phyloP scores from a whole-genome alignment of 371 early-diverging fungal species.

The Dichotomocladium elegans region DNA sequence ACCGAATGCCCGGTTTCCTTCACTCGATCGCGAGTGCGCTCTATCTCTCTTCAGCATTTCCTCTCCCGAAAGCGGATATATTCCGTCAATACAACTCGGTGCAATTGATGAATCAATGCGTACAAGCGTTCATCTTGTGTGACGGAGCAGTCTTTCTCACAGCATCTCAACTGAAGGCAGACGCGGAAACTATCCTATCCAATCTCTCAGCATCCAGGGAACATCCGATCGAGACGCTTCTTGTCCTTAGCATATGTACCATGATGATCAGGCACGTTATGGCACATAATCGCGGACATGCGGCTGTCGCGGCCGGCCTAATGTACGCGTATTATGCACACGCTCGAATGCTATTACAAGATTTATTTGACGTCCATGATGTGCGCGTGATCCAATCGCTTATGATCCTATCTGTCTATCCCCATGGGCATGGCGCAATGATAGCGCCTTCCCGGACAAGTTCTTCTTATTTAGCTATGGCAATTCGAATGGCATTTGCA shows the following conservation, averaged over 20 bases:
- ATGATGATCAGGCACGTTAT: constrained; percentile 39
- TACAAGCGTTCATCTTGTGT: constrained; percentile 36
- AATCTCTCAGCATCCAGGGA: constrained; percentile 27
- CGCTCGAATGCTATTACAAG: constrained; percentile 34
- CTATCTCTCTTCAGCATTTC: constrained; percentile 9
- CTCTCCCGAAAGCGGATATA: constrained; percentile 11
- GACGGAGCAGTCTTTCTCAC: constrained; percentile 36
- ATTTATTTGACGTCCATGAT: constrained; percentile 41
- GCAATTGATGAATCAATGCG: constrained; percentile 39
- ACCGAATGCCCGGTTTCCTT: constrained; percentile 18
- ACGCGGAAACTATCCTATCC: constrained; percentile 29
- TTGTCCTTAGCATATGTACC: constrained; percentile 34
- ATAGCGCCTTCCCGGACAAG: constrained; percentile 25
- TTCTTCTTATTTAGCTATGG: constrained; percentile 19
- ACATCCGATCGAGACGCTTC: constrained; percentile 23
- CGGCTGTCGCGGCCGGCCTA: constrained; percentile 21
- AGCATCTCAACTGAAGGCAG: constrained; percentile 23
- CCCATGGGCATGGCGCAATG: constrained; percentile 31
- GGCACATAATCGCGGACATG: constrained; percentile 20
- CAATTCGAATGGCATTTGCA: constrained; percentile 30
- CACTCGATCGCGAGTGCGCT: constrained; percentile 19
- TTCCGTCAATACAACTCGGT: constrained; percentile 32
- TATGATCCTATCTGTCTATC: constrained; percentile 34
- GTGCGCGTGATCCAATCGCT: constrained; percentile 35
- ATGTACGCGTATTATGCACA: constrained; percentile 33